phyloP scores from a whole-genome alignment of 2,329 filamentous ascomycete genomes.

The Talaromyces albobiverticillius region DNA sequence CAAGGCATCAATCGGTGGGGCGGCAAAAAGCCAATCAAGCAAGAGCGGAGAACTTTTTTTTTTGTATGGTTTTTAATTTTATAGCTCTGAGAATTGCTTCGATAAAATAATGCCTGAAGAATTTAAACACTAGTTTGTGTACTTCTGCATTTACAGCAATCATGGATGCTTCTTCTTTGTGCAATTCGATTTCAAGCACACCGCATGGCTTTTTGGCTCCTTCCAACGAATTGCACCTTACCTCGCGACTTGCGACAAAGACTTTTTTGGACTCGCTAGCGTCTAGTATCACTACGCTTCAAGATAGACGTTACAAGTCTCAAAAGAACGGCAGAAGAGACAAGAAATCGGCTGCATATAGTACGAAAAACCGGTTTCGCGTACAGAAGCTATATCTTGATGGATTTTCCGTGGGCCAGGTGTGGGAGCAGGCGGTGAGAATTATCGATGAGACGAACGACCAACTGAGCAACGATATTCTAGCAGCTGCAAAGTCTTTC shows the following conservation, averaged over 20 bases:
- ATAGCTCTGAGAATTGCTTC: too few relatives aligned
- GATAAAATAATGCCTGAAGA: neutral
- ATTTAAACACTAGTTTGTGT: neutral
- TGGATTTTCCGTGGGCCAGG: constrained; percentile 81
- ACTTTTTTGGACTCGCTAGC: constrained; percentile 76
- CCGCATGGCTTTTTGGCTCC: constrained; percentile 79
- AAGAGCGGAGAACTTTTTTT: neutral
- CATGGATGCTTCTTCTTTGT: constrained; percentile 6
- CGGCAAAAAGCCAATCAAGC: neutral
- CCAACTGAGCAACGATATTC: constrained; percentile 51
- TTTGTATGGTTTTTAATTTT: neutral
- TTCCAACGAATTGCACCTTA: constrained; percentile 61
- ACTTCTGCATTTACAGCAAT: neutral
- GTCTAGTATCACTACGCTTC: constrained; percentile 67
- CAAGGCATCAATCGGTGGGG: constrained; percentile 1
- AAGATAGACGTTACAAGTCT: constrained; percentile 65
- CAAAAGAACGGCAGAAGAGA: constrained; percentile 40
- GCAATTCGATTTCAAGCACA: constrained; percentile 49
- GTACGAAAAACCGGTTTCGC: constrained; percentile 69
- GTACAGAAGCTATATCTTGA: constrained; percentile 75
- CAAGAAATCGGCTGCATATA: neutral
- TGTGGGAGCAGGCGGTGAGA: constrained; percentile 89
- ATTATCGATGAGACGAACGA: constrained; percentile 67
- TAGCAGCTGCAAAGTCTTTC: constrained; percentile 24
- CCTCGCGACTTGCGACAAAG: constrained; percentile 74